These are phyloP conservation scores for Aspergillus avenaceus DNA, from an alignment of 495 filamentous ascomycete species.

Conservation along the genomic window DNA sequence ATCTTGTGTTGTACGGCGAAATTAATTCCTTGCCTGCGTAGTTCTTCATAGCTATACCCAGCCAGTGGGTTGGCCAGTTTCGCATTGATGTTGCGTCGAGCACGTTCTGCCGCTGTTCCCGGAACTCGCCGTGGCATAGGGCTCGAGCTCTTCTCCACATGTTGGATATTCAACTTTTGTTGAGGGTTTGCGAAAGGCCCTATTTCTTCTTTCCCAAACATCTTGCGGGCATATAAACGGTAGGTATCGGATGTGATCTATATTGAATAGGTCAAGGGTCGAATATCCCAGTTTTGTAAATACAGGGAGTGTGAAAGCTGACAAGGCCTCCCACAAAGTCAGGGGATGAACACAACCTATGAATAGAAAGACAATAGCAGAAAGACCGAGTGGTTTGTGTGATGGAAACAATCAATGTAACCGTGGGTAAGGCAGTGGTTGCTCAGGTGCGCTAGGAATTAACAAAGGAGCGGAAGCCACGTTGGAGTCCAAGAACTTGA, in stretches of 20 bases:
- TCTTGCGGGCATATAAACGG: not conserved
- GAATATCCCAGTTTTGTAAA: not conserved
- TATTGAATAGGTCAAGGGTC: not conserved
- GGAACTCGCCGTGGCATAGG: slow-evolving; percentile 23
- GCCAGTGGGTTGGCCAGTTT: slow-evolving; percentile 70
- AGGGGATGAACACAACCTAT: not conserved
- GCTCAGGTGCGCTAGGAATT: not conserved
- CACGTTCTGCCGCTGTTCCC: slow-evolving; percentile 44
- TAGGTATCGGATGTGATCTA: no score
- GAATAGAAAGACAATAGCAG: not conserved
- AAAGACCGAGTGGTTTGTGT: not conserved
- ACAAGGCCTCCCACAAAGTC: not conserved
- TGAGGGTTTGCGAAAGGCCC: slow-evolving; percentile 5
- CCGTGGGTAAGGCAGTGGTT: not conserved
- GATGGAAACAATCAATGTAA: not conserved
- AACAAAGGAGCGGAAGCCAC: not conserved
- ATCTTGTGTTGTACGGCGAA: slow-evolving; percentile 64
- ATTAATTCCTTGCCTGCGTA: slow-evolving; percentile 58
- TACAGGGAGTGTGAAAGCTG: not conserved
- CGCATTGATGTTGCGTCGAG: slow-evolving; percentile 50
- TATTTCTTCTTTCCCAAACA: slow-evolving; percentile 13
- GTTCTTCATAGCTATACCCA: slow-evolving; percentile 54
- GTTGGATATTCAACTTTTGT: slow-evolving; percentile 13
- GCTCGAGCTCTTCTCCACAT: slow-evolving; percentile 11
- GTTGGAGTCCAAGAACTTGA: not conserved